phyloP scores from a whole-genome alignment of 345 rosid genomes.

The Aethionema arabicum region DNA sequence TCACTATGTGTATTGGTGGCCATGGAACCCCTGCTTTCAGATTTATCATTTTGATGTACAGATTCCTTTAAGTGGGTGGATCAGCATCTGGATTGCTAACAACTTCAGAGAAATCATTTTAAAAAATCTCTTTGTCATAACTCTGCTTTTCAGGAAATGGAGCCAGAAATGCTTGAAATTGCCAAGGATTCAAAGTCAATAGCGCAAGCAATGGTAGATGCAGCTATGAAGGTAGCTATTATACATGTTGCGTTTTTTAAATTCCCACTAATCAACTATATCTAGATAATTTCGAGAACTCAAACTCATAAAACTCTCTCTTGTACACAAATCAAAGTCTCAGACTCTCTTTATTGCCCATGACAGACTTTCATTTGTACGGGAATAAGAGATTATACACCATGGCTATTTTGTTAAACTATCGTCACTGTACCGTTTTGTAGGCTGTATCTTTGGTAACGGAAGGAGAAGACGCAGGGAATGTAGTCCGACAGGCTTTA shows the following conservation, averaged over 20 bases:
- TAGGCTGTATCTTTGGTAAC: conserved; percentile 66
- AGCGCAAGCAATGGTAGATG: conserved; percentile 83
- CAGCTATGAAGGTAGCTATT: conserved; percentile 70
- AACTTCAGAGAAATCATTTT: not conserved
- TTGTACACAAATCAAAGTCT: not conserved
- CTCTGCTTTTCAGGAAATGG: conserved; percentile 52
- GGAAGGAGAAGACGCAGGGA: conserved; percentile 63
- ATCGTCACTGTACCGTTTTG: conserved; percentile 23
- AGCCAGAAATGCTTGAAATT: conserved; percentile 57
- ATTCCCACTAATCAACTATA: not conserved
- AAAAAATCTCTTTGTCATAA: conserved; percentile 35
- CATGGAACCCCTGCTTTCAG: conserved; percentile 22
- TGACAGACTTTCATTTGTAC: no score
- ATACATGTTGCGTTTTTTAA: not conserved
- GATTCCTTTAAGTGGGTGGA: not conserved
- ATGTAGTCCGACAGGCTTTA: conserved; percentile 58
- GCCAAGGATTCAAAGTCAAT: conserved; percentile 60
- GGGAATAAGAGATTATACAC: no score
- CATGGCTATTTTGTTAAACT: not conserved
- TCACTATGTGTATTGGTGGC: conserved; percentile 17
- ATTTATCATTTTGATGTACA: conserved; percentile 5
- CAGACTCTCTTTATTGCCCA: no score
- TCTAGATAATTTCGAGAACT: conserved; percentile 5
- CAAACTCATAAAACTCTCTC: not conserved
- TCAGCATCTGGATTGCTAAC: conserved; percentile 7